Conservation (phyloP, 1,284 basidiomycete genomes). For the Apiotrichum siamense region DNA sequence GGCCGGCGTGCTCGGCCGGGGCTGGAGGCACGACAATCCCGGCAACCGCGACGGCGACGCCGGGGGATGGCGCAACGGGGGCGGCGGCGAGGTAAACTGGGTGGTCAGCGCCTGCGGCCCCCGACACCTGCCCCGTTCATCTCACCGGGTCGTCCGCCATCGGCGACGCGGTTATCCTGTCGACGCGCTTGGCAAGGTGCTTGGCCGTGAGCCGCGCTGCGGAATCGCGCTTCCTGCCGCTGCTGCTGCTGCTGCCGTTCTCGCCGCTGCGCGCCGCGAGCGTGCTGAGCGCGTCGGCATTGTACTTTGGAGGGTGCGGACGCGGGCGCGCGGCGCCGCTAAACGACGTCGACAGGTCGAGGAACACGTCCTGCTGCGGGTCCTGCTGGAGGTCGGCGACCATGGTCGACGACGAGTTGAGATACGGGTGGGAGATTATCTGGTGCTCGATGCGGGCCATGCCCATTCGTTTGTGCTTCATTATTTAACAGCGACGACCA, state of each 20-base stretch:
- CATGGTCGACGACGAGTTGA: background rate
- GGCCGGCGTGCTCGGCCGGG: background rate
- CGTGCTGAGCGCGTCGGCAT: background rate
- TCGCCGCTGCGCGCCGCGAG: background rate
- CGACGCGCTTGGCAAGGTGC: too few species aligned
- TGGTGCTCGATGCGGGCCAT: slow-evolving; percentile 3
- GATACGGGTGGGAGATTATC: background rate
- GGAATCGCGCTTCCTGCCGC: too few species aligned
- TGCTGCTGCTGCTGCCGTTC: background rate
- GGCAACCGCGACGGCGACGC: too few species aligned
- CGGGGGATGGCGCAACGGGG: background rate
- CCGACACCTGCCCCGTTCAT: too few species aligned
- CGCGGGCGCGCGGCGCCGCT: background rate
- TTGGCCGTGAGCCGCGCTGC: too few species aligned
- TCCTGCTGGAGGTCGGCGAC: background rate
- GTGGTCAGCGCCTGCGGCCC: too few species aligned
- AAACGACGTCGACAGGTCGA: background rate
- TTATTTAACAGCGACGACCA: background rate
- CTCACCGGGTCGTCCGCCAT: too few species aligned
- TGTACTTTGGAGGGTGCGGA: background rate
- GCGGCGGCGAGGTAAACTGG: too few species aligned
- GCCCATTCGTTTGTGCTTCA: slow-evolving; percentile 4
- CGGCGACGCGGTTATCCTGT: too few species aligned
- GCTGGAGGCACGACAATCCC: background rate
- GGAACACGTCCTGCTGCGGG: background rate